Evolutionary conservation across 2,329 filamentous ascomycete species (phyloP), one percentile per base, ranked within the genome.

Genomic region (Dryadomyces quercus-mongolicae): DNA sequence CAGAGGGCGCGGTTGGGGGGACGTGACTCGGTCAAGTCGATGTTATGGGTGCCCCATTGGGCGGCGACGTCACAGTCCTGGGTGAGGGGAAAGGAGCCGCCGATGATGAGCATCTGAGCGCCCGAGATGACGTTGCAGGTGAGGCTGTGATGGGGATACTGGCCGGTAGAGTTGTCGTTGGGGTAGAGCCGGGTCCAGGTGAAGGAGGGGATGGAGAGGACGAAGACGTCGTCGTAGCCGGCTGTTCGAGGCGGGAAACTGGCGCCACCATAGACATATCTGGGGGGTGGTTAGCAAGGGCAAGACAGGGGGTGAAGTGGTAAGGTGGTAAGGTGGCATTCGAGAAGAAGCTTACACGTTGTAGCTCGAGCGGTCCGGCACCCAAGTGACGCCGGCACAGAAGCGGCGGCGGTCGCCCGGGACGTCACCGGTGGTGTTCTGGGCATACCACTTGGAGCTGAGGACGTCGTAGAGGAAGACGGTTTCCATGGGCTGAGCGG

Each of bases 51-150:
- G 5, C 76, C 80, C 70, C 74, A 79, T 22, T 74, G 69, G 13
- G 67, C 66, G 1, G 71, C 69, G n/a, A 68, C 68, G 61, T 84
- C 80, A 60, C 80, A 84, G 6, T 67, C 60, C 40, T 71, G 65
- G 12, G 62, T 66, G 9, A 70, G 60, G 0, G 79, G 74, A 56
- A 82, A 81, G 48, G 71, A 74, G 18, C 82, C 82, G 21, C 82
- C 81, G 40, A 84, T 76, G 49, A 85, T 71, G 22, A 85, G 66
- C 76, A 85, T 84, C 63, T 85, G 81, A 5, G 74, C 71, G 53
- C 74, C 71, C 20, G 66, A 60, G 22, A 81, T 66, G 31, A 84
- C 75, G 61, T 80, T 80, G 62, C 80, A 84, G 40, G 72, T 77
- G 31, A 81, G 68, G 25, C 74, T 76, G 63, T 82, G 74, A 58